phyloP scores from a whole-genome alignment of 1,284 basidiomycete species.

The Cryptococcus deneoformans region DNA sequence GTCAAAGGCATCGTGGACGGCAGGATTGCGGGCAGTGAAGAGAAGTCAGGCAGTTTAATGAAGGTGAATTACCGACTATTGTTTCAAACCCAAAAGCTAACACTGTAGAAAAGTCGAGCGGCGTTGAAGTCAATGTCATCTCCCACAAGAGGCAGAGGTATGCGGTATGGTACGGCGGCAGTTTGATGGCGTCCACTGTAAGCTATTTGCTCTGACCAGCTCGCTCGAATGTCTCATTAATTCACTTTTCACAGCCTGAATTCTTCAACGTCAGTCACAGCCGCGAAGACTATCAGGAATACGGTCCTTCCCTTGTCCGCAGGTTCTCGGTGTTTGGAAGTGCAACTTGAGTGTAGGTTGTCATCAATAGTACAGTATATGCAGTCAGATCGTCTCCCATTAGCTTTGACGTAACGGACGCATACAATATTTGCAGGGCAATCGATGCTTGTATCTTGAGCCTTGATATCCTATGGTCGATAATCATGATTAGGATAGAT shows the following conservation, averaged over 20 bases:
- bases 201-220: slow-evolving; percentile 36
- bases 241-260: slow-evolving; percentile 64
- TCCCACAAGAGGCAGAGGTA: slow-evolving; percentile 98
- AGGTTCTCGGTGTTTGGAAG: slow-evolving; percentile 93
- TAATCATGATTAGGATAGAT: too few species aligned
- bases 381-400: too few species aligned
- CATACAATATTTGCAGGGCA: too few species aligned
- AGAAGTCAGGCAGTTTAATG: slow-evolving; percentile 70
- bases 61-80: slow-evolving; percentile 56
- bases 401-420: too few species aligned
- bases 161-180: slow-evolving; percentile 98
- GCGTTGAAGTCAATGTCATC: slow-evolving; percentile 96
- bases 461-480: too few species aligned
- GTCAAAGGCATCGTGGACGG: slow-evolving; percentile 92
- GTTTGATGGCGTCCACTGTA: slow-evolving; percentile 84
- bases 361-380: not conserved
- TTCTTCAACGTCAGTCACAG: slow-evolving; percentile 98
- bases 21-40: slow-evolving; percentile 73
- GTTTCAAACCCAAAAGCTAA: not conserved
- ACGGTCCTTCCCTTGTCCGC: slow-evolving; percentile 92
- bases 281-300: slow-evolving; percentile 96
- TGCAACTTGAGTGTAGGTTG: slow-evolving; percentile 57
- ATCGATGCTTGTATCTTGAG: too few species aligned
- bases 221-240: not conserved
- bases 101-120: slow-evolving; percentile 64